Evolutionary conservation across 2,329 filamentous ascomycete species (phyloP).

Genomic region (Fusarium sp.): DNA sequence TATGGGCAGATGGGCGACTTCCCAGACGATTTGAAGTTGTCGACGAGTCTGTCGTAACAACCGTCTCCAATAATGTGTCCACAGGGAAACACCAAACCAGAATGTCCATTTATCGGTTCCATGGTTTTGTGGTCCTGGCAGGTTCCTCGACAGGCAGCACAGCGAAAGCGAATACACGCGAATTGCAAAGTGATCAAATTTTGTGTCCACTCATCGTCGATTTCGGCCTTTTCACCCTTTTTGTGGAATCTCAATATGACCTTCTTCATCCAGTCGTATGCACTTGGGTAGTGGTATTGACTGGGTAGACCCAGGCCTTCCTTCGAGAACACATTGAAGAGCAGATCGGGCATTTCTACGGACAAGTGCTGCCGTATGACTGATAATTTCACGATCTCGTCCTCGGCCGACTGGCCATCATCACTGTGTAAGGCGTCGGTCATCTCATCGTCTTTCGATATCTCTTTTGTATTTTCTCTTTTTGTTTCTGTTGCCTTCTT

Average conservation of each 20-base stretch:
- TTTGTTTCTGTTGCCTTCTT: not conserved
- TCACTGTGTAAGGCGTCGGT: not conserved
- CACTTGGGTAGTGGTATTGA: conserved; percentile 10
- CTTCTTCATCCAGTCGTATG: not conserved
- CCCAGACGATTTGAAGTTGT: not conserved
- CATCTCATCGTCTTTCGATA: not conserved
- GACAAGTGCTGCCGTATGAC: not conserved
- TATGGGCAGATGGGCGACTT: conserved; percentile 23
- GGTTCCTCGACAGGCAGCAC: conserved; percentile 19
- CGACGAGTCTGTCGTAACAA: conserved; percentile 17
- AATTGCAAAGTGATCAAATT: not conserved
- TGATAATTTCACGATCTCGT: not conserved
- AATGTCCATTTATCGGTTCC: not conserved
- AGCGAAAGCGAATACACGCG: conserved; percentile 28
- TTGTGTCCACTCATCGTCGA: not conserved
- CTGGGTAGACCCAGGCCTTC: conserved; percentile 30
- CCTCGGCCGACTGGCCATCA: not conserved
- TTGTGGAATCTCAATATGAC: not conserved
- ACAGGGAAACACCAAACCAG: conserved; percentile 24
- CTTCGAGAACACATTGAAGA: conserved; percentile 5
- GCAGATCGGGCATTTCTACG: not conserved
- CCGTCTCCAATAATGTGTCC: conserved; percentile 34
- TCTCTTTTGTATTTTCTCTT: not conserved
- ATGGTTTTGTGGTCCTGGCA: conserved; percentile 6
- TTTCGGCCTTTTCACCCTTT: too few species aligned